These are phyloP conservation scores for Macadamia integrifolia DNA, from an alignment of 164 flowering plant genomes.

Conservation along the genomic window DNA sequence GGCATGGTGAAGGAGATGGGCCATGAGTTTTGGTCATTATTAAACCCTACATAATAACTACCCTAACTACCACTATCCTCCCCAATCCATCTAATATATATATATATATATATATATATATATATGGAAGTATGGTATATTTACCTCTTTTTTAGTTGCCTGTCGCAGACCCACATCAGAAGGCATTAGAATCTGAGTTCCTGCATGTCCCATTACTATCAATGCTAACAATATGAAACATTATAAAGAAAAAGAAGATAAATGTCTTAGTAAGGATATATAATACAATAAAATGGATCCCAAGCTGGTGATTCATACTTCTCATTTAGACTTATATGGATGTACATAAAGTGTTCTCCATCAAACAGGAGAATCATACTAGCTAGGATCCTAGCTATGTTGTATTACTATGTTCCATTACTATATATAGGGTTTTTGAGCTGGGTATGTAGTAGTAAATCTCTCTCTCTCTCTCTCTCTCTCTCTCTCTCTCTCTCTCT, in stretches of 20 bases:
- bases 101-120: too few species aligned
- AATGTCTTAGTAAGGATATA: neutral
- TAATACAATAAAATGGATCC: neutral
- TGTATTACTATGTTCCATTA: conserved; percentile 3
- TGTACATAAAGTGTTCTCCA: conserved; percentile 3
- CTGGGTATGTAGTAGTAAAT: conserved; percentile 2
- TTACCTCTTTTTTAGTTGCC: conserved; percentile 25
- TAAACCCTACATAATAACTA: conserved; percentile 10
- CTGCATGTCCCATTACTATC: conserved; percentile 23
- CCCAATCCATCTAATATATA: neutral
- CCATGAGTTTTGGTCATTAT: conserved; percentile 17
- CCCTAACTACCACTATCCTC: conserved; percentile 3
- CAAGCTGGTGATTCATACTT: neutral
- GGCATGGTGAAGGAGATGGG: conserved; percentile 20
- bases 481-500: conserved; percentile 3
- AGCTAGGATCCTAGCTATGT: neutral
- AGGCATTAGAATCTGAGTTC: conserved; percentile 18
- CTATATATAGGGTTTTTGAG: conserved; percentile 5
- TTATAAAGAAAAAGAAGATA: neutral
- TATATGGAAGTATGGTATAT: conserved; percentile 11
- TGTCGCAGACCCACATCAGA: conserved; percentile 20
- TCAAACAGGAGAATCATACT: conserved; percentile 7
- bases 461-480: neutral
- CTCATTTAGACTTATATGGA: neutral
- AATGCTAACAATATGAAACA: neutral